Conservation (phyloP, 441 rosid genomes). For the Brassica balearica region DNA sequence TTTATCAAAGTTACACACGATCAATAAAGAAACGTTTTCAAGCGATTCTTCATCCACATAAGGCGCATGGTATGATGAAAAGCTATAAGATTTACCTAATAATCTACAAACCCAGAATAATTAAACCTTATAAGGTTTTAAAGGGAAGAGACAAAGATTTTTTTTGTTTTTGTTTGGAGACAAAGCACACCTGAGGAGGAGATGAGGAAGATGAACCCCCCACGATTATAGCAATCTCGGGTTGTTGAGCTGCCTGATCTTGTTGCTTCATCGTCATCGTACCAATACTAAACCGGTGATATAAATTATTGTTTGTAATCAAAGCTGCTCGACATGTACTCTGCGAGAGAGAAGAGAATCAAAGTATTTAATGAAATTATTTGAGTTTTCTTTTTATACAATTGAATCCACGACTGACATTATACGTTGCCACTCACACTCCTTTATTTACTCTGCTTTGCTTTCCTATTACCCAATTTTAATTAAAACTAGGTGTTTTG, state of each 20-base stretch:
- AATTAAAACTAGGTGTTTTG: too few relatives aligned
- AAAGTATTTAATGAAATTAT: slow-evolving; percentile 20
- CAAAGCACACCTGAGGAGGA: slow-evolving; percentile 22
- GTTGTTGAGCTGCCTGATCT: slow-evolving; percentile 28
- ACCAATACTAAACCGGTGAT: slow-evolving; percentile 29
- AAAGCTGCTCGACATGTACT: slow-evolving; percentile 5
- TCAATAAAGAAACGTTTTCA: not conserved
- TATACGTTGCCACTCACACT: slow-evolving; percentile 32
- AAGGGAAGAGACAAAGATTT: not conserved
- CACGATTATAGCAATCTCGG: slow-evolving; percentile 37
- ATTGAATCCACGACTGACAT: slow-evolving; percentile 27
- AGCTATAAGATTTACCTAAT: slow-evolving; percentile 18
- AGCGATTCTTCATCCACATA: not conserved
- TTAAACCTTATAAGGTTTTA: not conserved
- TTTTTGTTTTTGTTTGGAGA: not conserved
- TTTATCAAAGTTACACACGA: too few relatives aligned
- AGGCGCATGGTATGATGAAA: not conserved
- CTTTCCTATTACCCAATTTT: too few relatives aligned
- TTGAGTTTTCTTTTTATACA: not conserved
- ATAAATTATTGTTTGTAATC: slow-evolving; percentile 20
- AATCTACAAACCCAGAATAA: slow-evolving; percentile 14
- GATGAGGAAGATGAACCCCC: slow-evolving; percentile 29
- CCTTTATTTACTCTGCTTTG: not conserved
- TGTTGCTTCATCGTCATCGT: slow-evolving; percentile 1
- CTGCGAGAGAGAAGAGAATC: not conserved